Conservation (phyloP, 805 yeast genomes). For the Schizosaccharomyces octosporus region DNA sequence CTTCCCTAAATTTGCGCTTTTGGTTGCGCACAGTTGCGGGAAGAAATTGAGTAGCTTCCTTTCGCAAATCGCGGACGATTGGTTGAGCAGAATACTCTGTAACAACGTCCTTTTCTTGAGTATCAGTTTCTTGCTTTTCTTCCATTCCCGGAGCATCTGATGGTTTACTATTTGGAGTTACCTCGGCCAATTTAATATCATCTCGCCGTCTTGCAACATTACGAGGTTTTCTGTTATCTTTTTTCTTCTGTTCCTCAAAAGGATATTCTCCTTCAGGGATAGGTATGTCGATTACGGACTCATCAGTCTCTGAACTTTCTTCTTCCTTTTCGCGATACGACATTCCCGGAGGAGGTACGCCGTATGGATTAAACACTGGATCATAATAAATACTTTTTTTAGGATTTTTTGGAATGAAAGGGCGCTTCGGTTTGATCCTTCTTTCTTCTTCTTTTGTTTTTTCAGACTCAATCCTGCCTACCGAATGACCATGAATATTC, state of each 20-base stretch:
- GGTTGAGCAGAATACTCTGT: constrained; percentile 1
- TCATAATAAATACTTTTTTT: background rate
- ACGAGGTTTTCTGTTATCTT: background rate
- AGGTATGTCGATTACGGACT: background rate
- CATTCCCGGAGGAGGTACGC: constrained; percentile 2
- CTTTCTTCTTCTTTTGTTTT: background rate
- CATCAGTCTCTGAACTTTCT: background rate
- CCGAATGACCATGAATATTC: background rate
- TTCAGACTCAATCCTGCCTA: background rate
- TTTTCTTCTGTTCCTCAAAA: background rate
- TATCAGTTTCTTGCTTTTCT: background rate
- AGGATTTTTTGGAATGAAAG: background rate
- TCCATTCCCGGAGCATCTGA: background rate
- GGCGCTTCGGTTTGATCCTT: background rate
- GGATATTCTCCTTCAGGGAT: background rate
- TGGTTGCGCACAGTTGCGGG: background rate
- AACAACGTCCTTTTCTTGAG: background rate
- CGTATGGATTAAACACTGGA: background rate
- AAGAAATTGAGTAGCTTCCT: constrained; percentile 1
- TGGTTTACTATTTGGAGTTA: background rate
- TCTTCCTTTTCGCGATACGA: background rate
- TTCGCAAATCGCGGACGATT: background rate
- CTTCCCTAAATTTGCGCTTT: background rate
- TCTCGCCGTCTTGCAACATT: background rate
- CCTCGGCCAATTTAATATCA: background rate